Base-by-base conservation (phyloP, 208 protist species). In the Phytomonas sp. region DNA sequence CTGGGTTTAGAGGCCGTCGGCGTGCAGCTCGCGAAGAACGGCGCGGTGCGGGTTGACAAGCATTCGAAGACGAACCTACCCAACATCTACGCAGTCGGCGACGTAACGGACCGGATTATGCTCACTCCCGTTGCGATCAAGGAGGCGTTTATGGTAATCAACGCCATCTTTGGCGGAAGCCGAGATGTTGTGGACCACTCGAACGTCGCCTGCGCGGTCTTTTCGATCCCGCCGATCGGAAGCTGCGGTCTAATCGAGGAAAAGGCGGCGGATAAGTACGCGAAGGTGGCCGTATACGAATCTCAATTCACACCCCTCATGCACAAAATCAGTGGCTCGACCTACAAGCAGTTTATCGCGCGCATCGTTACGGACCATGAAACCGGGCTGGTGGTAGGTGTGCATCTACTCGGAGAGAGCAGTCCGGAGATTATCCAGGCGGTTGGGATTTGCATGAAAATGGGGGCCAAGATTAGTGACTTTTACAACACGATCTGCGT, bases 1-100 rank as follows among this genome's bases (percentile, higher is more conserved):
- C 89, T 99, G 33, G 92, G 97, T 65, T 80, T 99, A 1, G 79
- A 97, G 15, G 81, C 97, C 66, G 83, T 92, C 29, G 93, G 97
- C 74, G 82, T 99, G 23, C 74, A 90, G 68, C 61, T 92, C 0
- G 82, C 89, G 56, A 80, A 89, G 63, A 80, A 82, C 43, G 97
- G 97, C 29, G 82, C 88, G 68, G 85, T 99, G 20, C 72, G 85
- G 68, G 95, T 98, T 13, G 89, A 99, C 68, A 79, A 89, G 11
- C 87, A 92, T 76, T 98, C 94, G 67, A 80, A 89, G 68, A 99
- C 98, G n/a, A 98, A 95, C 66, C 79, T 98, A 26, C 65, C 85
- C 11, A 88, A 85, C 70, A 94, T 99, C 51, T 99, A 96, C 77
- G 98, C 98, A 30, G 99, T 99, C 76, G 98, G 98, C 51, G 98